Evolutionary conservation across 1,284 basidiomycete species (phyloP).

Genomic region (Boletus calvinii): DNA sequence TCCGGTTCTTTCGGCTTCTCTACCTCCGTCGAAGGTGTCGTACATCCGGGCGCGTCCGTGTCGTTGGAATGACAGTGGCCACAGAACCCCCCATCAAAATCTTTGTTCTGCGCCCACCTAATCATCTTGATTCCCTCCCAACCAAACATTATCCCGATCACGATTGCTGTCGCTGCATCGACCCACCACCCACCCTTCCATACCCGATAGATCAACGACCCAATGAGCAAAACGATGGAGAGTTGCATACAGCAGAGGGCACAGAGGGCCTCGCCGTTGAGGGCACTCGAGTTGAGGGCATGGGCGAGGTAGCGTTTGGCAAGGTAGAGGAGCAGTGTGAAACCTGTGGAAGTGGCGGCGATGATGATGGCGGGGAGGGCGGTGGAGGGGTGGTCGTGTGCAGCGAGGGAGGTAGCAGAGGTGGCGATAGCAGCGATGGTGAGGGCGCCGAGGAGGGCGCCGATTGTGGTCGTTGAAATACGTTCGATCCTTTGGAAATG

Average conservation of each 20-base stretch:
- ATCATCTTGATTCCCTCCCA: conserved; percentile 44
- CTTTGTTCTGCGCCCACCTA: conserved; percentile 35
- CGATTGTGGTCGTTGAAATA: conserved; percentile 38
- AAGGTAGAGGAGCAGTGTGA: conserved; percentile 44
- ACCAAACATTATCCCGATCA: conserved; percentile 41
- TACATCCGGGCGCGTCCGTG: background rate
- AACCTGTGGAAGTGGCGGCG: conserved; percentile 38
- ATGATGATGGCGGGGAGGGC: conserved; percentile 41
- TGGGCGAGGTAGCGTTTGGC: conserved; percentile 45
- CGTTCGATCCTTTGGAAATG: conserved; percentile 38
- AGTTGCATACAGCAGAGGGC: conserved; percentile 36
- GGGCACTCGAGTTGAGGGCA: conserved; percentile 42
- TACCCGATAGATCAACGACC: conserved; percentile 36
- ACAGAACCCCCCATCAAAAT: conserved; percentile 44
- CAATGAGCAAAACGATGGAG: conserved; percentile 36
- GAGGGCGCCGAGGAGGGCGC: conserved; percentile 38
- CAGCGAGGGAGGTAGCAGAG: conserved; percentile 36
- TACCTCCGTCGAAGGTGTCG: background rate
- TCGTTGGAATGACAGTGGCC: conserved; percentile 8
- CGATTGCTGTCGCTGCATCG: conserved; percentile 42
- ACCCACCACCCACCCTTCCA: conserved; percentile 50
- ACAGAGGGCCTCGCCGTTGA: conserved; percentile 45
- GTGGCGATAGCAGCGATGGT: conserved; percentile 34
- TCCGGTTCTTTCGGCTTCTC: conserved; percentile 2
- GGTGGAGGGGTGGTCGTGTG: conserved; percentile 38